These are phyloP conservation scores for Penicillium lagena DNA, from an alignment of 495 filamentous ascomycete genomes.

Conservation along the genomic window DNA sequence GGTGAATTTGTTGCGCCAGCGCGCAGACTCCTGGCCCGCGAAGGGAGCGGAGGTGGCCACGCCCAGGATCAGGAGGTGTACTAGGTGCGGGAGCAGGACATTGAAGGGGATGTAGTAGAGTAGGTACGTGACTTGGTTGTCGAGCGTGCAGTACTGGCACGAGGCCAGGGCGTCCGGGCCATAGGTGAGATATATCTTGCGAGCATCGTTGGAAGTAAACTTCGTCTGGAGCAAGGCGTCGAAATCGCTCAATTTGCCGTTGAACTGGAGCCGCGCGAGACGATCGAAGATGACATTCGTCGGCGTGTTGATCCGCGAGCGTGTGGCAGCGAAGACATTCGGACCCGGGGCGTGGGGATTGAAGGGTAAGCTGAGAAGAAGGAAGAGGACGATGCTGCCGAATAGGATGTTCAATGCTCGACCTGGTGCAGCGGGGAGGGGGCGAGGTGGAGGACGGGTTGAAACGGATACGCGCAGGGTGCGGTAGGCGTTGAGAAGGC, in stretches of 20 bases:
- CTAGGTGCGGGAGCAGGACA: slow-evolving; percentile 67
- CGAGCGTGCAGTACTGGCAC: slow-evolving; percentile 79
- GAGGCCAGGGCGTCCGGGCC: slow-evolving; percentile 64
- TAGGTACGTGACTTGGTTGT: slow-evolving; percentile 65
- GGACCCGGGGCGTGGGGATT: slow-evolving; percentile 49
- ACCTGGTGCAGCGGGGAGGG: slow-evolving; percentile 30
- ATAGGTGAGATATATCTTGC: slow-evolving; percentile 76
- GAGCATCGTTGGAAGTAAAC: slow-evolving; percentile 61
- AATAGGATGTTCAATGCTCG: slow-evolving; percentile 59
- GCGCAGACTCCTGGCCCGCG: slow-evolving; percentile 47
- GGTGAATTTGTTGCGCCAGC: slow-evolving; percentile 67
- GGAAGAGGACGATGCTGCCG: slow-evolving; percentile 46
- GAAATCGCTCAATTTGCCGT: slow-evolving; percentile 42
- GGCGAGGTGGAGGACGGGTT: slow-evolving; percentile 48
- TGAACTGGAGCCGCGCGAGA: slow-evolving; percentile 55
- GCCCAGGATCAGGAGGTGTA: slow-evolving; percentile 65
- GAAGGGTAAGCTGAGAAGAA: slow-evolving; percentile 64
- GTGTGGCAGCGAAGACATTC: slow-evolving; percentile 75
- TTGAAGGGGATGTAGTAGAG: slow-evolving; percentile 71
- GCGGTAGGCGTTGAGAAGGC: slow-evolving; percentile 65
- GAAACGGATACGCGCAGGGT: slow-evolving; percentile 50
- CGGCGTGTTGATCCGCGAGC: slow-evolving; percentile 77
- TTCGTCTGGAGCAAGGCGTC: slow-evolving; percentile 62
- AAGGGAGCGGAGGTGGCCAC: slow-evolving; percentile 51
- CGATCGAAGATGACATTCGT: slow-evolving; percentile 81